Evolutionary conservation across 2,329 filamentous ascomycete species (phyloP).

Genomic region (Talaromyces sp.): DNA sequence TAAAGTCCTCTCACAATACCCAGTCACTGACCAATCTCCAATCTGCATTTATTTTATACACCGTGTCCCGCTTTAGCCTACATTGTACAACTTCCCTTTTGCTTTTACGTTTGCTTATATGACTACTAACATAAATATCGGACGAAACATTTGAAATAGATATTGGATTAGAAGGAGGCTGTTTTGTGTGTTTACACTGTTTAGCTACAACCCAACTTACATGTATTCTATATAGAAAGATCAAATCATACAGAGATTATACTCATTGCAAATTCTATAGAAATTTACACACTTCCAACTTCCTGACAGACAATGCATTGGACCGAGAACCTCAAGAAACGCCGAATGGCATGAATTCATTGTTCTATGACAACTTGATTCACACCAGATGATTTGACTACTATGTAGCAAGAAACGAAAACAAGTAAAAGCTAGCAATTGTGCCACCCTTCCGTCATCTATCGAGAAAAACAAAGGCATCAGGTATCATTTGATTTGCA

Average conservation of each 20-base stretch:
- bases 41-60: background rate
- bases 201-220: background rate
- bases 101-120: background rate
- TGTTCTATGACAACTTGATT: background rate
- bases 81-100: background rate
- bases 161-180: background rate
- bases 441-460: conserved; percentile 11
- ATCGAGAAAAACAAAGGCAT: conserved; percentile 5
- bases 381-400: conserved; percentile 1
- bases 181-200: background rate
- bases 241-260: background rate
- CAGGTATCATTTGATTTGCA: conserved; percentile 11
- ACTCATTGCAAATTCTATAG: background rate
- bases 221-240: conserved; percentile 1
- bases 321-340: background rate
- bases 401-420: conserved; percentile 22
- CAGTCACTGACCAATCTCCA: conserved; percentile 7
- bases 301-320: background rate
- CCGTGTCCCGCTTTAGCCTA: background rate
- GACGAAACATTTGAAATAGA: background rate
- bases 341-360: background rate
- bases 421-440: background rate
- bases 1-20: background rate
- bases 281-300: background rate
- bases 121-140: background rate